Evolutionary conservation across 2,329 filamentous ascomycete species (phyloP), one percentile per base, ranked within the genome.

Genomic region (Monosporascus sp.): DNA sequence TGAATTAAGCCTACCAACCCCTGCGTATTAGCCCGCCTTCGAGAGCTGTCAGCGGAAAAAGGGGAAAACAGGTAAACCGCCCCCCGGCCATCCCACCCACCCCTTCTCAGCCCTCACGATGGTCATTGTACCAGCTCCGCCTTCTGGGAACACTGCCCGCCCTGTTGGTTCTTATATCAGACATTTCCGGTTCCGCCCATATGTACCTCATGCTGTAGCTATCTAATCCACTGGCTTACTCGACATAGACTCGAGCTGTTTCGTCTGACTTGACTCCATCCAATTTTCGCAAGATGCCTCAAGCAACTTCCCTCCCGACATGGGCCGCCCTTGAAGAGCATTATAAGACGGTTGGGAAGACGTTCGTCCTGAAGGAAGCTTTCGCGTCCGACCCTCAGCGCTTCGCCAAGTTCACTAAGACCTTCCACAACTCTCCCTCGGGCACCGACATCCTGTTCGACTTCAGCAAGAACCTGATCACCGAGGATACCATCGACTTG

Each of bases 401-500:
- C 58, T 97, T 97, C 79, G 75, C 87, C 67, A 96, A 94, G 75
- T 92, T 96, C 78, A 89, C 85, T 70, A 89, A 86, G 71, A 90
- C 83, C 67, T 96, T 97, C 74, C 78, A 85, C 31, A 92, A 90
- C 73, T 72, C 82, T 50, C 86, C 88, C 62, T 89, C 95, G 67
- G 81, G 81, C 66, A 86, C 84, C 63, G 90, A 97, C 60, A 94
- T 95, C 66, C 83, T 99, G 59, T 99, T 97, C 74, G 94, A 99
- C 75, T 99, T 96, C 77, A 94, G 88, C 79, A 99, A 99, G 85
- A 99, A 99, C 83, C 92, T 99, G 74, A 73, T 97, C 65, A 94
- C 88, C 57, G 89, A 96, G 63, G 92, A 97, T 75, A 97, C 93
- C 5, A 79, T 97, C 49, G 80, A 87, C 60, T 81, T 96, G 48